phyloP scores from a whole-genome alignment of 2,329 filamentous ascomycete species.

The Fusarium mangiferae region DNA sequence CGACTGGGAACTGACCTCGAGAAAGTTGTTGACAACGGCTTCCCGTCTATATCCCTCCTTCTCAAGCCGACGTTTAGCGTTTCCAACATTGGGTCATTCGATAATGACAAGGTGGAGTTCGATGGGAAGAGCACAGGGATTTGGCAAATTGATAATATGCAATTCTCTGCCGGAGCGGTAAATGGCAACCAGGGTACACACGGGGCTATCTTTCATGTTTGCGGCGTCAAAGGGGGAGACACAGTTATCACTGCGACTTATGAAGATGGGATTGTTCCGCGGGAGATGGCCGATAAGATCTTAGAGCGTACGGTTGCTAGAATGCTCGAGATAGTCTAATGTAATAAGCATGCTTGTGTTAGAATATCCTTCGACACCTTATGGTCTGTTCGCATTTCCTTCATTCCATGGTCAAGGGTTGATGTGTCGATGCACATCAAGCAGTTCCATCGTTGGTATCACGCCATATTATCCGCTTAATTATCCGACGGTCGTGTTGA shows the following conservation, averaged over 20 bases:
- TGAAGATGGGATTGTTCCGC: slow-evolving; percentile 12
- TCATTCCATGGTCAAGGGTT: too few species aligned
- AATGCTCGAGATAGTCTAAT: neutral
- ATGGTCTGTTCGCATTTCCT: neutral
- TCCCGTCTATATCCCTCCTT: slow-evolving; percentile 14
- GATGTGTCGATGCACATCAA: too few species aligned
- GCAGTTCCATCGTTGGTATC: too few species aligned
- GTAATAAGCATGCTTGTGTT: fast-evolving
- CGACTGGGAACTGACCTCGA: slow-evolving; percentile 9
- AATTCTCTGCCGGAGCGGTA: slow-evolving; percentile 21
- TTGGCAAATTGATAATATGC: slow-evolving; percentile 31
- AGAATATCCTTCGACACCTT: fast-evolving
- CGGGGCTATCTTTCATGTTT: slow-evolving; percentile 1
- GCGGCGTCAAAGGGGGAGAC: slow-evolving; percentile 16
- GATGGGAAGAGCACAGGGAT: neutral
- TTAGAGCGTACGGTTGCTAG: neutral
- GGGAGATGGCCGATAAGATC: neutral
- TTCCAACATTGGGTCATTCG: slow-evolving; percentile 16
- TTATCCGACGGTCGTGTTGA: too few species aligned
- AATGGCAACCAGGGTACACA: slow-evolving; percentile 18
- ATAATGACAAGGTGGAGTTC: neutral
- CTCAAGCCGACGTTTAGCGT: slow-evolving; percentile 21
- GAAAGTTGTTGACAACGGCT: neutral
- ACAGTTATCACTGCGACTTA: slow-evolving; percentile 23
- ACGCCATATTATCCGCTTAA: too few species aligned